Base-by-base conservation (phyloP, 148 eudicot genomes). In the Rhododendron vialii region DNA sequence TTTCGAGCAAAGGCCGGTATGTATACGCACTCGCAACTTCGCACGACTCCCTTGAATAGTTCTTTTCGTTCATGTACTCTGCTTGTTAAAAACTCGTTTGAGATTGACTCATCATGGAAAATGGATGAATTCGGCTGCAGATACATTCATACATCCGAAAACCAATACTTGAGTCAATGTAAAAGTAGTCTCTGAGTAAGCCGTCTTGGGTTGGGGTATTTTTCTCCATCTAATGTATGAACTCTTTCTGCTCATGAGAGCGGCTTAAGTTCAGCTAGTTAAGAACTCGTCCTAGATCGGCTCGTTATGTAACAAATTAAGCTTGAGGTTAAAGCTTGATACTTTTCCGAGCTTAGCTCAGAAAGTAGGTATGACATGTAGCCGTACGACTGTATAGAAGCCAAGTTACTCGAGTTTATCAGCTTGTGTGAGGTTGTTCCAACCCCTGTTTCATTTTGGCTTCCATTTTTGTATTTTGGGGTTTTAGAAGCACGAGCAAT, bases 1-100 rank as follows among this genome's bases (percentile, higher is more conserved):
- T 2, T 97, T 91, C 35, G 99, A 97, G 86, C 99, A 97, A 88
- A 89, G 98, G 67, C 99, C 99, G 92, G 99, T 97, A 94, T 20
- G 94, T 86, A 24, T 4, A 41, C 1, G 48, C 50, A 75, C 51
- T 38, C 9, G 73, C 69, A 35, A 45, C 45, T 78, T 50, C 18
- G 38, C 51, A 35, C 51, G 36, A 24, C 30, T 84, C 77, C 35
- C 7, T 2, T n/a, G 41, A 65, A 28, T 82, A 10, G 17, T 22
- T 59, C 75, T 13, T 63, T 55, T 55, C 22, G 1, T 55, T 18
- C 20, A 17, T 55, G 61, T 55, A 17, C 22, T 53, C 6, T 10
- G 65, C 65, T 59, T 59, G 65, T 5, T 59, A 59, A 59, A 61
- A 24, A 61, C 69, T 22, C 11, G 8, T 61, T 9, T 0, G n/a